A percentile compares a stretch with the other conserved stretches of the same genome.
phyloP scores from a whole-genome alignment of 2,329 filamentous ascomycete species.

The Hypoxylon sp. region DNA sequence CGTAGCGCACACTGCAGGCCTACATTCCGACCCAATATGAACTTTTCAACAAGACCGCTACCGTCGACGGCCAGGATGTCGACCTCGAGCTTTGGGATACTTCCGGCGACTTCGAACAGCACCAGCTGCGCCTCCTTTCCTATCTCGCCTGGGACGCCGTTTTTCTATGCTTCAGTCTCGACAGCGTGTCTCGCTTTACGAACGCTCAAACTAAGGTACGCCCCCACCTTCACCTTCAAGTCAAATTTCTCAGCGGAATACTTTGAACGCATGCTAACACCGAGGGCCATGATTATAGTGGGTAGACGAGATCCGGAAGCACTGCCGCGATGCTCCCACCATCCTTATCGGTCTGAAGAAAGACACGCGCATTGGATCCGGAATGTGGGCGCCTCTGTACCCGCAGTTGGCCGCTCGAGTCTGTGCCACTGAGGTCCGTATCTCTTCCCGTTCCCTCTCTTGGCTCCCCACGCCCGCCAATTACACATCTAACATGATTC shows the following conservation, averaged over 20 bases:
- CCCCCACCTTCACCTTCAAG: neutral
- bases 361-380: conserved; percentile 65
- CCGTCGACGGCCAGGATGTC: conserved; percentile 42
- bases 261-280: conserved; percentile 30
- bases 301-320: conserved; percentile 75
- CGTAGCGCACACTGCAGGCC: conserved; percentile 17
- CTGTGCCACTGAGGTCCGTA: conserved; percentile 45
- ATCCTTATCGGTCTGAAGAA: conserved; percentile 81
- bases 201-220: conserved; percentile 48
- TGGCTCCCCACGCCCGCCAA: neutral
- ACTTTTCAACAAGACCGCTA: conserved; percentile 44
- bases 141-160: conserved; percentile 53
- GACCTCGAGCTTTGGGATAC: conserved; percentile 52
- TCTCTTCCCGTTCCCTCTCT: conserved; percentile 8
- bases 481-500: conserved; percentile 5
- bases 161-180: conserved; percentile 54
- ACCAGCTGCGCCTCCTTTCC: conserved; percentile 47
- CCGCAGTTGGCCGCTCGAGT: conserved; percentile 43
- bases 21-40: conserved; percentile 48
- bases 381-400: conserved; percentile 46
- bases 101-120: conserved; percentile 43
- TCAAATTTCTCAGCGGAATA: neutral
- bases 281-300: conserved; percentile 59
- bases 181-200: conserved; percentile 46
- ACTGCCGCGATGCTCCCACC: conserved; percentile 73